Evolutionary conservation across 768 basidiomycete species (phyloP).

Genomic region (Melanogaster broomeanus): DNA sequence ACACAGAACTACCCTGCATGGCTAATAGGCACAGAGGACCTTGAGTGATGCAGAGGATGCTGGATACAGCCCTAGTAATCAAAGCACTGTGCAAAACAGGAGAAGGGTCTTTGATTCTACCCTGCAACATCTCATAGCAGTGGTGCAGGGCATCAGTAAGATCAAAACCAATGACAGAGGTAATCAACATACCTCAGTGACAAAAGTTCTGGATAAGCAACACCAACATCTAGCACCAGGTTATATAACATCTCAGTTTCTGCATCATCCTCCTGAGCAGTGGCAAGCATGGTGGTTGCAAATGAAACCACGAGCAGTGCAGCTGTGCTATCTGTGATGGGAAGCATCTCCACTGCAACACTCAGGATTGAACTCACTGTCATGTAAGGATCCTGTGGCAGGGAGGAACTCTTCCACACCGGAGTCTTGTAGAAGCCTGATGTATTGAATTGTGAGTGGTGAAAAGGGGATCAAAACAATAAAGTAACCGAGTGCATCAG

Average conservation of each 20-base stretch:
- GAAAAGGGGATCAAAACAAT: slow-evolving; percentile 74
- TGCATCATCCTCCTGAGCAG: slow-evolving; percentile 74
- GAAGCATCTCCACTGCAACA: slow-evolving; percentile 58
- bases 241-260: slow-evolving; percentile 83
- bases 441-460: slow-evolving; percentile 55
- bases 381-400: slow-evolving; percentile 37
- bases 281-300: slow-evolving; percentile 69
- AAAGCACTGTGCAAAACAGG: slow-evolving; percentile 68
- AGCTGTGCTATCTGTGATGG: slow-evolving; percentile 57
- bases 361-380: slow-evolving; percentile 50
- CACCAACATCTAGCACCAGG: slow-evolving; percentile 70
- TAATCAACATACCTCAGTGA: slow-evolving; percentile 62
- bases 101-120: slow-evolving; percentile 72
- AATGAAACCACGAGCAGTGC: slow-evolving; percentile 79
- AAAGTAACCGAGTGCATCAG: slow-evolving; percentile 76
- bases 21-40: slow-evolving; percentile 47
- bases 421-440: slow-evolving; percentile 63
- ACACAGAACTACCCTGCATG: slow-evolving; percentile 53
- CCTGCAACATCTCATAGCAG: slow-evolving; percentile 78
- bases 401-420: slow-evolving; percentile 50
- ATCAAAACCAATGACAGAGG: neutral
- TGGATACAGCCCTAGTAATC: slow-evolving; percentile 73
- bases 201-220: slow-evolving; percentile 69
- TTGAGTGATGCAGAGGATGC: slow-evolving; percentile 69
- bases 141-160: slow-evolving; percentile 5